Percentiles rank a stretch among this genome's conserved stretches.
phyloP scores from a whole-genome alignment of 2,329 filamentous ascomycete species.

The Knufia petricola region DNA sequence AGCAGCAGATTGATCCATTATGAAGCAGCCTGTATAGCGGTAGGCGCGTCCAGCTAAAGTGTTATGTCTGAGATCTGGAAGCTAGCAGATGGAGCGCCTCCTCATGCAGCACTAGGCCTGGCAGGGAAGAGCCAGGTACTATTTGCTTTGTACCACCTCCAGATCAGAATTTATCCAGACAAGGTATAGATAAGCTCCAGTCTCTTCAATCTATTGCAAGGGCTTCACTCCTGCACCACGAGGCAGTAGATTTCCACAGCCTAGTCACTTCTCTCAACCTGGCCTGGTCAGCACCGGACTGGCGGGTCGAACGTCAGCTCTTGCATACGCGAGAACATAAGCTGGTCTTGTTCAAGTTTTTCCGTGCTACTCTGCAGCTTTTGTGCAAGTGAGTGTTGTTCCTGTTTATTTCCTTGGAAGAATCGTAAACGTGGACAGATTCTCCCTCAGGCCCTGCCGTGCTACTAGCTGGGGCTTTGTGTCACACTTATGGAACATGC shows the following conservation, averaged over 20 bases:
- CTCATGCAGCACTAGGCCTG: not conserved
- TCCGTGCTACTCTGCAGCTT: not conserved
- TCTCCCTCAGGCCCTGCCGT: not conserved
- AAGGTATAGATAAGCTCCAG: not conserved
- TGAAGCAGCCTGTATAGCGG: not conserved
- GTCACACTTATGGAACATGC: conserved; percentile 9
- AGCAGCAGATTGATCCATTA: conserved; percentile 15
- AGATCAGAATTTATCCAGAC: conserved; percentile 5
- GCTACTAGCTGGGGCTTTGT: conserved; percentile 1
- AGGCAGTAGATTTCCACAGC: not conserved
- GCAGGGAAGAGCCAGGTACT: not conserved
- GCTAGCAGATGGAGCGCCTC: not conserved
- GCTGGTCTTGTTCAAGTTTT: conserved; percentile 2
- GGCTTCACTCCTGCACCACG: not conserved
- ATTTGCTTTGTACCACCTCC: conserved; percentile 4
- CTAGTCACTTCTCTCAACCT: not conserved
- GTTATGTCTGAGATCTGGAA: not conserved
- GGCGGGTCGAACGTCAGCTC: conserved; percentile 1
- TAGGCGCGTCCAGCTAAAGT: not conserved
- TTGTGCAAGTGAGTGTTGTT: not conserved
- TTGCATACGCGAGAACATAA: conserved; percentile 7
- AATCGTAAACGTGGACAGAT: not conserved
- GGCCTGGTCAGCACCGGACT: conserved; percentile 3
- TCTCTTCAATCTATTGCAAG: not conserved
- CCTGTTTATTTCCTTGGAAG: not conserved